phyloP scores from a whole-genome alignment of 495 filamentous ascomycete genomes.

The Hypoxylon fragiforme region DNA sequence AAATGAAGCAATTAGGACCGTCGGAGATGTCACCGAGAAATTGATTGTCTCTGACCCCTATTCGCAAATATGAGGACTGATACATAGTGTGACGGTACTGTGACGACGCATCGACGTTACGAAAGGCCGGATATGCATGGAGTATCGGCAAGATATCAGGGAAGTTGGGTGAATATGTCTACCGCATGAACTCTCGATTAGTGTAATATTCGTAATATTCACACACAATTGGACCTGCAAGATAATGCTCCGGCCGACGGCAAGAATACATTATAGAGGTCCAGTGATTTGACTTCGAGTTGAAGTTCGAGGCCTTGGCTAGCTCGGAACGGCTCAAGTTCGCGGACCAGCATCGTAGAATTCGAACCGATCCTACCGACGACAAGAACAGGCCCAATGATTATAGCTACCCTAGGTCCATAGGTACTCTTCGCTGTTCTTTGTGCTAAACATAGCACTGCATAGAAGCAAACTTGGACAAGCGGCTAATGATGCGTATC shows the following conservation, averaged over 20 bases:
- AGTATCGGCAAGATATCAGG: conserved; percentile 3
- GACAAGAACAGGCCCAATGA: conserved; percentile 3
- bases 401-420: no score
- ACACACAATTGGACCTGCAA: conserved; percentile 13
- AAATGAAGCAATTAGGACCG: conserved; percentile 14
- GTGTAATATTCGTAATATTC: no score
- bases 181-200: background rate
- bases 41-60: no score
- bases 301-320: conserved; percentile 1
- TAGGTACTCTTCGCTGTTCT: conserved; percentile 16
- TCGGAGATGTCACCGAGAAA: conserved; percentile 8
- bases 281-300: conserved; percentile 12
- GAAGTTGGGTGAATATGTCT: conserved; percentile 2
- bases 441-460: conserved; percentile 4
- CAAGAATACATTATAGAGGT: conserved; percentile 6
- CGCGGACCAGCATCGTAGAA: conserved; percentile 25
- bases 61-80: conserved; percentile 7
- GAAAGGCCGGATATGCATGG: conserved; percentile 3
- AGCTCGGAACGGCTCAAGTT: conserved; percentile 31
- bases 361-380: conserved; percentile 12
- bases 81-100: conserved; percentile 20
- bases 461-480: conserved; percentile 22
- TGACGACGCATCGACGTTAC: conserved; percentile 15
- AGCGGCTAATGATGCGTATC: conserved; percentile 3
- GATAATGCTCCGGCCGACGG: conserved; percentile 8